These are phyloP conservation scores for Nothomitra cinnamomea DNA, from an alignment of 2,329 filamentous ascomycete genomes.

Conservation along the genomic window DNA sequence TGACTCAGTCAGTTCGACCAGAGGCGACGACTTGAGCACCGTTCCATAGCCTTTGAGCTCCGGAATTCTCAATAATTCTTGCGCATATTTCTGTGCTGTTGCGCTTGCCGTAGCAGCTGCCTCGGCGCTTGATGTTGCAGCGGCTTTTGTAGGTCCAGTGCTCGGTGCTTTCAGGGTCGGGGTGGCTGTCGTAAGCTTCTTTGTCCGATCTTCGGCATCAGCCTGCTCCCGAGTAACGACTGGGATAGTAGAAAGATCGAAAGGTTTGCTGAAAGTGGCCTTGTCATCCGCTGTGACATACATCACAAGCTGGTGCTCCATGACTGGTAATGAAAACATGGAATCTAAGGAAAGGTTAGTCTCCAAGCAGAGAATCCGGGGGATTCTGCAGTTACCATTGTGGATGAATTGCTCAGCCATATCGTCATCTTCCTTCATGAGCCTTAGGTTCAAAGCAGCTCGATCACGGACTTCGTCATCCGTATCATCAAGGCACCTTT, in stretches of 20 bases:
- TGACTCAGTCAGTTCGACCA: constrained; percentile 83
- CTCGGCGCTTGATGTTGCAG: constrained; percentile 51
- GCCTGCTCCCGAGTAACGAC: constrained; percentile 92
- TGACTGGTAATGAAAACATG: constrained; percentile 85
- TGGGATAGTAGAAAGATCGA: constrained; percentile 81
- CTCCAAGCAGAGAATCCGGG: background rate
- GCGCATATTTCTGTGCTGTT: constrained; percentile 71
- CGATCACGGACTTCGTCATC: constrained; percentile 96
- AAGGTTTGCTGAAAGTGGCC: constrained; percentile 65
- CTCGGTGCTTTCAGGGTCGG: constrained; percentile 90
- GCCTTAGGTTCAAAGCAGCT: constrained; percentile 74
- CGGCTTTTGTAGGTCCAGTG: constrained; percentile 55
- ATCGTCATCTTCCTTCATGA: constrained; percentile 87
- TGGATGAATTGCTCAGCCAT: constrained; percentile 78
- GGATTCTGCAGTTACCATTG: constrained; percentile 46
- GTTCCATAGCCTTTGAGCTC: constrained; percentile 81
- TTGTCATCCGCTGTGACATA: constrained; percentile 91
- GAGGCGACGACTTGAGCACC: constrained; percentile 76
- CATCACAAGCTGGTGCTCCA: constrained; percentile 94
- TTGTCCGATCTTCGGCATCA: constrained; percentile 85
- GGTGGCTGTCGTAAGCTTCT: constrained; percentile 87
- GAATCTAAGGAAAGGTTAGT: constrained; percentile 42
- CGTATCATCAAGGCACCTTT: constrained; percentile 84
- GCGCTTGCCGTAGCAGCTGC: constrained; percentile 60
- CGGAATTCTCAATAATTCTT: constrained; percentile 74